phyloP scores from a whole-genome alignment of 441 rosid genomes.

The Metrosideros polymorpha region DNA sequence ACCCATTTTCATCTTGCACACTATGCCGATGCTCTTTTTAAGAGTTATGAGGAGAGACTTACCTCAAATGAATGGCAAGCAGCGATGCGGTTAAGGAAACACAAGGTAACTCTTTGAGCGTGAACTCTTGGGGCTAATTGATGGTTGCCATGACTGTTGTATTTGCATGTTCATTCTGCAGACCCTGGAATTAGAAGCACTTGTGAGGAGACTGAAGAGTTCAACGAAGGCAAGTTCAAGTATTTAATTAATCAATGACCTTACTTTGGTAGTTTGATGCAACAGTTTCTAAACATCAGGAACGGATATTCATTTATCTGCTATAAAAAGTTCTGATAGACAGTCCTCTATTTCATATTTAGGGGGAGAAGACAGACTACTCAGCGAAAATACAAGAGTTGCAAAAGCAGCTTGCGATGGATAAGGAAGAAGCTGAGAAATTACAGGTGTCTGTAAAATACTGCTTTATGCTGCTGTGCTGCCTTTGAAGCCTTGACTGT shows the following conservation, averaged over 20 bases:
- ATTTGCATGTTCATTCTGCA: conserved; percentile 23
- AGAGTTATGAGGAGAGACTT: conserved; percentile 88
- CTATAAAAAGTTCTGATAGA: not conserved
- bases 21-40: conserved; percentile 90
- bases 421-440: conserved; percentile 84
- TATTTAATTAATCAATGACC: not conserved
- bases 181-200: conserved; percentile 76
- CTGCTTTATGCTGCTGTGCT: not conserved
- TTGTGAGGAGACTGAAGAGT: conserved; percentile 47
- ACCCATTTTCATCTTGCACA: conserved; percentile 92
- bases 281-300: not conserved
- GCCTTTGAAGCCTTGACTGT: not conserved
- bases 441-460: conserved; percentile 40
- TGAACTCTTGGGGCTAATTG: not conserved
- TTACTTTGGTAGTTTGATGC: not conserved
- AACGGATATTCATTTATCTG: not conserved
- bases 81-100: conserved; percentile 85
- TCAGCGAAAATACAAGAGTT: conserved; percentile 79
- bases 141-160: not conserved
- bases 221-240: conserved; percentile 51
- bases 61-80: conserved; percentile 97
- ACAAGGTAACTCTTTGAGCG: conserved; percentile 46
- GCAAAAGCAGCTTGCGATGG: conserved; percentile 85
- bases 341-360: conserved; percentile 1
- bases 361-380: conserved; percentile 83